phyloP scores from a whole-genome alignment of 1,139 yeast species.

The Zhuliangozyma parablackwelliae region DNA sequence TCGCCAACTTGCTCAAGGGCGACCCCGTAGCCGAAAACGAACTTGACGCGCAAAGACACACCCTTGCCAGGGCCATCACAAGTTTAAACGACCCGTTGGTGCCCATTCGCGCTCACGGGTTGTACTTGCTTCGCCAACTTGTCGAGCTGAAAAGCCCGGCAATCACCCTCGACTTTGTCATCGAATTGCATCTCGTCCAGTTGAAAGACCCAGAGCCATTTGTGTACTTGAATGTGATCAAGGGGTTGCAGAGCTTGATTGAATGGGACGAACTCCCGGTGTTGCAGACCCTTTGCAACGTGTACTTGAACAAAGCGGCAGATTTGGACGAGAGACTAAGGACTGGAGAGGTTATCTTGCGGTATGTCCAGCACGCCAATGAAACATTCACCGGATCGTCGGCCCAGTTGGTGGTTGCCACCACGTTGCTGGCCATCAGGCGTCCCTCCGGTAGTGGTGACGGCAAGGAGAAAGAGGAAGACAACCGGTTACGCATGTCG shows the following conservation, averaged over 20 bases:
- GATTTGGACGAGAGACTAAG: constrained; percentile 64
- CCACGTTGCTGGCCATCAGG: constrained; percentile 38
- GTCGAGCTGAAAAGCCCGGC: constrained; percentile 47
- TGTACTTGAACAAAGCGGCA: constrained; percentile 31
- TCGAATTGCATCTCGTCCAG: constrained; percentile 60
- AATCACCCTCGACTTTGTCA: constrained; percentile 49
- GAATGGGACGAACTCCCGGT: constrained; percentile 39
- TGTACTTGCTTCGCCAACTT: constrained; percentile 59
- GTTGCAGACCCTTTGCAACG: constrained; percentile 32
- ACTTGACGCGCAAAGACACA: constrained; percentile 17
- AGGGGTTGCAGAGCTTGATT: constrained; percentile 63
- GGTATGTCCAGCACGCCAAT: constrained; percentile 50
- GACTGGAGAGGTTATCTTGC: constrained; percentile 73
- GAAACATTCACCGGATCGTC: constrained; percentile 42
- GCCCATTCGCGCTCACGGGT: constrained; percentile 85
- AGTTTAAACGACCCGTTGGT: constrained; percentile 73
- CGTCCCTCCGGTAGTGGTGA: constrained; percentile 15
- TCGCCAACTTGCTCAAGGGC: constrained; percentile 24
- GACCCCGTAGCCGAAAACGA: constrained; percentile 14
- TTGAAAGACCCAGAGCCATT: constrained; percentile 81
- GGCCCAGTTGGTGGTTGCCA: constrained; percentile 23
- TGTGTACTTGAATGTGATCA: constrained; percentile 77
- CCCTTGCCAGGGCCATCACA: constrained; percentile 52
- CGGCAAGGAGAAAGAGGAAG: constrained; percentile 27
- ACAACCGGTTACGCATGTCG: constrained; percentile 72